A percentile compares a stretch with the other conserved stretches of the same genome.
phyloP scores from a whole-genome alignment of 2,329 filamentous ascomycete species.

The Pestalotiopsis sp. region DNA sequence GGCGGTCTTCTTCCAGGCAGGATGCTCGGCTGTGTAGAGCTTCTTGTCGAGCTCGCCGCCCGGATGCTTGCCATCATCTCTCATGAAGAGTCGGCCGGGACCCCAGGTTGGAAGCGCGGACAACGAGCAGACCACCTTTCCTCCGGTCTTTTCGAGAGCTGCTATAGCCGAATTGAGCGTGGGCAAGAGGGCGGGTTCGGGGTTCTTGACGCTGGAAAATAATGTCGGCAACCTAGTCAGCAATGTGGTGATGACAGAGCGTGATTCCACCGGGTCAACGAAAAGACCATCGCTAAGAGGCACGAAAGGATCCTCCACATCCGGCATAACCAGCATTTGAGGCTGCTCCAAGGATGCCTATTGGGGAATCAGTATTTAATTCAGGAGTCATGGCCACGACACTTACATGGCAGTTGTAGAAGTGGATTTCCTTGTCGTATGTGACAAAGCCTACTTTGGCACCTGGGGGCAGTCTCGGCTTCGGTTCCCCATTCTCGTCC shows the following conservation, averaged over 20 bases:
- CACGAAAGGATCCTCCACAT: slow-evolving; percentile 94
- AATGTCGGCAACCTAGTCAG: slow-evolving; percentile 80
- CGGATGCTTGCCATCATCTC: slow-evolving; percentile 85
- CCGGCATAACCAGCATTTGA: slow-evolving; percentile 98
- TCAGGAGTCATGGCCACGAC: neutral
- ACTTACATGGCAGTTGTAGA: slow-evolving; percentile 89
- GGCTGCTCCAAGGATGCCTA: slow-evolving; percentile 78
- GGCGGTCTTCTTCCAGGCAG: slow-evolving; percentile 82
- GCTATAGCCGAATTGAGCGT: slow-evolving; percentile 80
- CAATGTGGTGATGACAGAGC: slow-evolving; percentile 82
- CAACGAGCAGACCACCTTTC: slow-evolving; percentile 88
- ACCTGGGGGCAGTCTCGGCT: slow-evolving; percentile 69
- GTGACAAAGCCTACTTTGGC: slow-evolving; percentile 93
- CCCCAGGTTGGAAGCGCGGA: slow-evolving; percentile 90
- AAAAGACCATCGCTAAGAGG: slow-evolving; percentile 90
- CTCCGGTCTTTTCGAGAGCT: slow-evolving; percentile 84
- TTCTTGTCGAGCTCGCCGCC: slow-evolving; percentile 91
- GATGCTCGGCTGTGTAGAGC: slow-evolving; percentile 86
- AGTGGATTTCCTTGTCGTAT: slow-evolving; percentile 95
- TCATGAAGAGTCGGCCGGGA: slow-evolving; percentile 79
- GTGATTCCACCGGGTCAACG: slow-evolving; percentile 89
- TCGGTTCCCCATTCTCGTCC: slow-evolving; percentile 54
- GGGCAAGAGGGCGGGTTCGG: slow-evolving; percentile 85
- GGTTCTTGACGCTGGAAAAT: slow-evolving; percentile 86
- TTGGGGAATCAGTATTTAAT: slow-evolving; percentile 17